Base-by-base conservation (phyloP, 2,329 filamentous ascomycete genomes). In the Pestalotiopsis sp. region DNA sequence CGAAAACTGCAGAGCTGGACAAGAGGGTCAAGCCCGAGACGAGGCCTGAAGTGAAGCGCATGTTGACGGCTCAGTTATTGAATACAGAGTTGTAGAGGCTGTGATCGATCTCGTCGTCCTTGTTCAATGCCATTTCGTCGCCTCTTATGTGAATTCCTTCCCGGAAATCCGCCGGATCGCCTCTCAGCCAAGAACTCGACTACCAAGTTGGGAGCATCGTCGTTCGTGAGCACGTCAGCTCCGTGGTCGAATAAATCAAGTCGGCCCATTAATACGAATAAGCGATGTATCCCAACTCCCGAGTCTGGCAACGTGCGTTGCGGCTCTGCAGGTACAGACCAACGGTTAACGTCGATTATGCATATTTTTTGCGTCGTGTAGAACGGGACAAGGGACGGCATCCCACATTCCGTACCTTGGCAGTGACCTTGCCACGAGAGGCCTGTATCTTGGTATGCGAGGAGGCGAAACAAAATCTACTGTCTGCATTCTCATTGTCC, bases 31-130 rank as follows among this genome's bases (percentile, higher is more conserved):
- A 41, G 67, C 67, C 71, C 27, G 72, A 67, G 45, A 72, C 31
- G 39, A 76, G 61, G 62, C 70, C 69, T 27, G 58, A 68, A 52
- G 68, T 67, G 71, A 77, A 76, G 56, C 66, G 72, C 76, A 77
- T 77, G 36, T 67, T 74, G 72, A 4, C 20, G 7, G 12, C 20
- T 36, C 25, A 13, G 25, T 7, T 59, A 59, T 36, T 3, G 17
- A 52, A 23, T 20, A 23, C 45, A 52, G 14, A 52, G 20, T 17
- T 52, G 9, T n/a, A 52, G 45, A 52, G 20, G 45, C 45, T 52
- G 45, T n/a, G 45, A 23, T 52, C 17, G 9, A 3, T 52, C 45
- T 52, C n/a, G 20, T 9, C 3, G 20, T n/a, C 7, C 9, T n/a
- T n/a, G 17, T 9, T 52, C 45, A 9, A 3, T n/a, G 45, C 45